Conservation (phyloP, 73 alveolate species). For the Tetrahymena borealis region DNA sequence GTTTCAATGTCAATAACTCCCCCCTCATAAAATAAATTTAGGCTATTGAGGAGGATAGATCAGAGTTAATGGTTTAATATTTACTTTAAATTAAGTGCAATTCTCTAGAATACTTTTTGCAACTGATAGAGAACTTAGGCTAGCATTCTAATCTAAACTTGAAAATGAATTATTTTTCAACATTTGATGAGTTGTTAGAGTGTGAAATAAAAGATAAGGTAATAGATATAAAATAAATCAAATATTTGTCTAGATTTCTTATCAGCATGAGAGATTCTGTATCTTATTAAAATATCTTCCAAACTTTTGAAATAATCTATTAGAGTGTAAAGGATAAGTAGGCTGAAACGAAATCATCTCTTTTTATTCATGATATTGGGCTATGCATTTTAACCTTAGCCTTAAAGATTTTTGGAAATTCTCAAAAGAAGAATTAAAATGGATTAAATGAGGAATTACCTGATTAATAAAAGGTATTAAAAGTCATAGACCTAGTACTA, state of each 20-base stretch:
- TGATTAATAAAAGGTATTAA: not conserved
- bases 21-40: not conserved
- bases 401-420: not conserved
- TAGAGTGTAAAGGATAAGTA: not conserved
- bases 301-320: not conserved
- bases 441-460: not conserved
- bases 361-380: not conserved
- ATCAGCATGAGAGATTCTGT: not conserved
- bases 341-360: not conserved
- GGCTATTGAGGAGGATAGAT: not conserved
- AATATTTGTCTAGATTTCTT: not conserved
- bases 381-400: not conserved
- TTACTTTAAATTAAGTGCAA: not conserved
- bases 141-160: not conserved
- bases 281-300: not conserved
- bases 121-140: not conserved
- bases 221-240: not conserved
- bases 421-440: not conserved
- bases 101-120: not conserved
- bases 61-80: not conserved
- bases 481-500: not conserved
- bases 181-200: not conserved
- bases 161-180: not conserved
- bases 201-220: not conserved
- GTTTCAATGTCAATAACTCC: not conserved